Evolutionary conservation across 345 rosid genomes (phyloP).

Genomic region (Raphanus raphanistrum): DNA sequence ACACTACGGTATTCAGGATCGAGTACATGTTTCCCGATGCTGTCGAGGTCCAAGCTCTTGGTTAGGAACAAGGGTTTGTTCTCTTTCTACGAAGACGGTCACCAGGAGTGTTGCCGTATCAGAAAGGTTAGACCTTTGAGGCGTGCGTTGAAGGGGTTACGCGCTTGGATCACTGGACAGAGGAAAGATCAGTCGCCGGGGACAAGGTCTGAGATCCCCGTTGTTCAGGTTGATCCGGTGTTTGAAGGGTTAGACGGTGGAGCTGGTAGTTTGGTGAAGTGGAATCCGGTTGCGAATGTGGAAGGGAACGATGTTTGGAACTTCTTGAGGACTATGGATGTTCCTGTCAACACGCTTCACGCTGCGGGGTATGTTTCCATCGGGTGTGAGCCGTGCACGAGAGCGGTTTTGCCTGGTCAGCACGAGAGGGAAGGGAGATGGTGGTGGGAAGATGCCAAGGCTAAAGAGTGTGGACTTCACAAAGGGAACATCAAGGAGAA

Average conservation of each 20-base stretch:
- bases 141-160: constrained; percentile 83
- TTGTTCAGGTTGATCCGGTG: constrained; percentile 91
- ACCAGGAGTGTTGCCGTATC: constrained; percentile 95
- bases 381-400: constrained; percentile 98
- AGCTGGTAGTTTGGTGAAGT: constrained; percentile 84
- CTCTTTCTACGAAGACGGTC: constrained; percentile 97
- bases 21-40: constrained; percentile 98
- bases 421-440: constrained; percentile 99
- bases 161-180: constrained; percentile 96
- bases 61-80: constrained; percentile 94
- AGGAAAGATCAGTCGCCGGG: constrained; percentile 92
- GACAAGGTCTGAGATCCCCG: constrained; percentile 77
- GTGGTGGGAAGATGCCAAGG: constrained; percentile 99
- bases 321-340: constrained; percentile 81
- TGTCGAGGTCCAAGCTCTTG: constrained; percentile 90
- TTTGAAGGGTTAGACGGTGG: constrained; percentile 95
- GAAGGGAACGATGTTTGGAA: constrained; percentile 74
- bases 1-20: constrained; percentile 67
- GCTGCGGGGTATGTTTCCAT: constrained; percentile 79
- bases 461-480: constrained; percentile 97
- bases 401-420: constrained; percentile 91
- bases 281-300: constrained; percentile 88
- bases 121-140: constrained; percentile 96
- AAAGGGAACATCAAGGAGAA: constrained; percentile 78
- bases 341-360: constrained; percentile 80